Percentiles rank a stretch among this genome's conserved stretches.
These are phyloP conservation scores for Suillus clintonianus DNA, from an alignment of 768 basidiomycete genomes.

Conservation along the genomic window DNA sequence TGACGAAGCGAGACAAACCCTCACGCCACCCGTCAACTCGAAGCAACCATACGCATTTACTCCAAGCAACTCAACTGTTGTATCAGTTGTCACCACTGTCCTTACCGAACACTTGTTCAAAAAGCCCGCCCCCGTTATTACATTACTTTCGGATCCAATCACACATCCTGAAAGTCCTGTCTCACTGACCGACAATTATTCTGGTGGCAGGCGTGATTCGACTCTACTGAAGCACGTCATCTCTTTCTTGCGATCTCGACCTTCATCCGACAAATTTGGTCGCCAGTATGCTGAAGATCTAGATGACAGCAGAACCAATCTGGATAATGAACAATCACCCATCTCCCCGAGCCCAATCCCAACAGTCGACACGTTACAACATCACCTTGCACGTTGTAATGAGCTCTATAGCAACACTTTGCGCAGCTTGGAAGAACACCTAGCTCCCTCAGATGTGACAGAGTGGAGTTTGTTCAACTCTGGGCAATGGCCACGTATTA, in stretches of 20 bases:
- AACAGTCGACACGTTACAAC: neutral
- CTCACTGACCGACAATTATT: neutral
- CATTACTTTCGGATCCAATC: neutral
- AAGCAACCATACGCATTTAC: neutral
- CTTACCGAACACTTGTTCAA: conserved; percentile 2
- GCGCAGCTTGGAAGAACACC: neutral
- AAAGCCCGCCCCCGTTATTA: neutral
- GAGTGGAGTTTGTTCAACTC: conserved; percentile 14
- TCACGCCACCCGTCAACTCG: neutral
- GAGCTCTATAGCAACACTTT: neutral
- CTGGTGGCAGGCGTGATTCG: neutral
- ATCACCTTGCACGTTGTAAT: conserved; percentile 4
- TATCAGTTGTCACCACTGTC: neutral
- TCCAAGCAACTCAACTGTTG: neutral
- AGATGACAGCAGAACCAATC: conserved; percentile 11
- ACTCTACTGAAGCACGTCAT: neutral
- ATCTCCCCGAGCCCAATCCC: neutral
- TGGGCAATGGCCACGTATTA: conserved; percentile 39
- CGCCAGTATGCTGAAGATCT: conserved; percentile 12
- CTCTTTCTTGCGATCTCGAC: neutral
- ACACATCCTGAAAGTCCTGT: neutral
- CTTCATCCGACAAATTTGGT: conserved; percentile 5
- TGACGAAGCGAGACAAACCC: neutral
- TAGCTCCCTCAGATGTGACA: conserved; percentile 12
- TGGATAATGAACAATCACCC: conserved; percentile 7